These are phyloP conservation scores for Chlamydomonas incerta DNA, from an alignment of 139 green algal species.

Conservation along the genomic window DNA sequence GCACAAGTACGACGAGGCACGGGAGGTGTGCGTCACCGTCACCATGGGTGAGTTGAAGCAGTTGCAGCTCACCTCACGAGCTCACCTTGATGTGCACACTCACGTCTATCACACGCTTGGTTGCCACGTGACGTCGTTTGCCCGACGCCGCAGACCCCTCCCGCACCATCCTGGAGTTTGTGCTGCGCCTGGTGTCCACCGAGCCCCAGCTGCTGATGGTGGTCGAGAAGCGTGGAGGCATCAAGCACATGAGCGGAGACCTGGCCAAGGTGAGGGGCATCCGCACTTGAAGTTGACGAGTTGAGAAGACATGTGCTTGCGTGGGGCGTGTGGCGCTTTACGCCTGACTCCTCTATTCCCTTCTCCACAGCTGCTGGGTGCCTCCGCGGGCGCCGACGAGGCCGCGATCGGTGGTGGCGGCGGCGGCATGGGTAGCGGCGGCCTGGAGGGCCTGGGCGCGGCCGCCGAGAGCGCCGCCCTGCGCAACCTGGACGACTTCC, in stretches of 20 bases:
- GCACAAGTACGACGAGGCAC: not conserved
- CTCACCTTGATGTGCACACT: no score
- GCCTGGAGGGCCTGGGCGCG: not conserved
- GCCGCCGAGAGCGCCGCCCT: not conserved
- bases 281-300: no score
- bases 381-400: not conserved
- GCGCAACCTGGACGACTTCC: not conserved
- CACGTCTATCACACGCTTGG: no score
- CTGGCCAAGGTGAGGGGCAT: not conserved
- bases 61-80: no score
- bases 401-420: not conserved
- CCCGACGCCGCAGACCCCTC: not conserved
- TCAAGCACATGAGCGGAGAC: not conserved
- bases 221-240: not conserved
- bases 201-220: conserved; percentile 3
- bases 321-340: no score
- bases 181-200: not conserved
- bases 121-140: not conserved
- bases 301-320: no score
- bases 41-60: not conserved
- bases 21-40: not conserved
- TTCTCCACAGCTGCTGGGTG: not conserved
- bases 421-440: not conserved
- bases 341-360: not conserved
- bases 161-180: not conserved